These are phyloP conservation scores for Saturnispora sanitii DNA, from an alignment of 805 yeast species.

Conservation along the genomic window DNA sequence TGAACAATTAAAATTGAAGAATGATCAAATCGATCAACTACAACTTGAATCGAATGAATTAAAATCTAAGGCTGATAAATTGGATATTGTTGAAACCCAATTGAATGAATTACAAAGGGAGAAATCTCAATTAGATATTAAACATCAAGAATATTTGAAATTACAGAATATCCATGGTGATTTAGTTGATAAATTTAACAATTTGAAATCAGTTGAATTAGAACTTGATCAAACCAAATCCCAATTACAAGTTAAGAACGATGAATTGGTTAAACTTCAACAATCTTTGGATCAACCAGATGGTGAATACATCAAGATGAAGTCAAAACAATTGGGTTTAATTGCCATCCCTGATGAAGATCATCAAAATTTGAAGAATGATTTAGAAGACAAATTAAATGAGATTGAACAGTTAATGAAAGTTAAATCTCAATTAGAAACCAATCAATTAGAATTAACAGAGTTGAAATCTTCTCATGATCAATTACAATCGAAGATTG, in stretches of 20 bases:
- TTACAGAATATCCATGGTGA: constrained; percentile 1
- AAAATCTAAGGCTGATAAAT: constrained; percentile 3
- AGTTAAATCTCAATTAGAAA: neutral
- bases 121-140: constrained; percentile 6
- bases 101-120: constrained; percentile 3
- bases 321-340: constrained; percentile 15
- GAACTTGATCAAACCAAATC: constrained; percentile 2
- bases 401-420: constrained; percentile 7
- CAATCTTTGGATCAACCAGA: constrained; percentile 11
- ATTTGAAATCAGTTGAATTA: constrained; percentile 1
- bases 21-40: constrained; percentile 4
- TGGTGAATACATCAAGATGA: constrained; percentile 17
- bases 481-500: constrained; percentile 2
- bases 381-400: neutral
- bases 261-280: constrained; percentile 6
- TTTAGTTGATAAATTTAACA: constrained; percentile 3
- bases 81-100: constrained; percentile 6
- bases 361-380: constrained; percentile 10
- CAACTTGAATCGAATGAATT: neutral
- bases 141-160: constrained; percentile 6
- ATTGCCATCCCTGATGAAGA: constrained; percentile 14
- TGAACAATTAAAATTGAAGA: constrained; percentile 1
- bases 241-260: constrained; percentile 1
- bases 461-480: neutral
- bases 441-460: neutral